A percentile compares a stretch with the other conserved stretches of the same genome.
Conservation (phyloP, 441 rosid genomes). For the Pelargonium myrrhifolium region DNA sequence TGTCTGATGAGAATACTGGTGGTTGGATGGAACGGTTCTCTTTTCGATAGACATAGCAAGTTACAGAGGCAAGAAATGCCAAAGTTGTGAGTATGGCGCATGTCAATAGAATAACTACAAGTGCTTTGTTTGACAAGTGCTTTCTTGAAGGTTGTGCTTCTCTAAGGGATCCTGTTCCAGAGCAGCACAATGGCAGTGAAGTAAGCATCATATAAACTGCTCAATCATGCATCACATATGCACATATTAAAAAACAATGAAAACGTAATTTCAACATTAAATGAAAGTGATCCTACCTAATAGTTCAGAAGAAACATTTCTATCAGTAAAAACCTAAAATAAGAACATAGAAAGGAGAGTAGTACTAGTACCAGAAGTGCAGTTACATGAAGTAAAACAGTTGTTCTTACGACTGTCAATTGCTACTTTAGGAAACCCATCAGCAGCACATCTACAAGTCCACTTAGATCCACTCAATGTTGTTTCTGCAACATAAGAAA, state of each 20-base stretch:
- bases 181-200: slow-evolving; percentile 13
- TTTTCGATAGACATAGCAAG: slow-evolving; percentile 47
- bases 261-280: neutral
- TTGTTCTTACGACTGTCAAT: slow-evolving; percentile 31
- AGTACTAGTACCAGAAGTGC: slow-evolving; percentile 74
- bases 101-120: slow-evolving; percentile 44
- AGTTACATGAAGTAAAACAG: slow-evolving; percentile 83
- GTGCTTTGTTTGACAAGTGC: slow-evolving; percentile 43
- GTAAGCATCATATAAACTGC: slow-evolving; percentile 11
- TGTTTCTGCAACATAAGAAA: neutral
- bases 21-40: slow-evolving; percentile 30
- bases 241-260: neutral
- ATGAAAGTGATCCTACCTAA: neutral
- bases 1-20: slow-evolving; percentile 52
- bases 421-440: slow-evolving; percentile 63
- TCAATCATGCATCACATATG: neutral
- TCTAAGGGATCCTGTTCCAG: slow-evolving; percentile 39
- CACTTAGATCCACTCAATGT: slow-evolving; percentile 38
- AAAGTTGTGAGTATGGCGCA: slow-evolving; percentile 57
- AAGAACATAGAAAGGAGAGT: neutral
- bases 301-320: slow-evolving; percentile 4
- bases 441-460: slow-evolving; percentile 59
- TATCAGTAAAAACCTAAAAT: neutral
- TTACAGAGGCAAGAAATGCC: slow-evolving; percentile 54
- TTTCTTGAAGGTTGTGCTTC: slow-evolving; percentile 33